Evolutionary conservation across 2,329 filamentous ascomycete species (phyloP).

Genomic region (Ophiocordyceps camponoti-rufipedis): DNA sequence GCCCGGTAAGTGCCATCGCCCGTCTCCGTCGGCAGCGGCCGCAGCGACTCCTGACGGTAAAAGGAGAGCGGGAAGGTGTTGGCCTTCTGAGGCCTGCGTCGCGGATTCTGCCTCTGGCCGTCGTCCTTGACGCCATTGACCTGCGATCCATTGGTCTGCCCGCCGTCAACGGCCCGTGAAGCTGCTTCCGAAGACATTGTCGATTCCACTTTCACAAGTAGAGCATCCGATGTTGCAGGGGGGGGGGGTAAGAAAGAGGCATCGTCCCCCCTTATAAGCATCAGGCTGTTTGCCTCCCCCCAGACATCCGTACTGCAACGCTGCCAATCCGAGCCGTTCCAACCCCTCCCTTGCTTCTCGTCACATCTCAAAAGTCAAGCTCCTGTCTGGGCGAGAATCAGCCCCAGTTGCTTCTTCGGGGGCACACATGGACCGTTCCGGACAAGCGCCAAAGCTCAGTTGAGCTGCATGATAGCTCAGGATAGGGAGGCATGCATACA

Average conservation of each 20-base stretch:
- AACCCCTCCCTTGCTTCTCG: slow-evolving; percentile 1
- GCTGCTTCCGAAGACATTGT: not conserved
- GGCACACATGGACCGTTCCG: not conserved
- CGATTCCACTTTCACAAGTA: too few species aligned
- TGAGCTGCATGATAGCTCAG: not conserved
- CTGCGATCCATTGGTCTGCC: slow-evolving; percentile 4
- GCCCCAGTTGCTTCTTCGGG: not conserved
- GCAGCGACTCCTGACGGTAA: slow-evolving; percentile 27
- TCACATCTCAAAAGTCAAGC: not conserved
- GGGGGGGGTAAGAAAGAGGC: not conserved
- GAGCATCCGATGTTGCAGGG: too few species aligned
- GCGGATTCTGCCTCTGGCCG: not conserved
- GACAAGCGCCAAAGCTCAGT: not conserved
- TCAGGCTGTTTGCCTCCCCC: too few species aligned
- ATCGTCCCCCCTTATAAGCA: not conserved
- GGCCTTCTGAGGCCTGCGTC: slow-evolving; percentile 1
- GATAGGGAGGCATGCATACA: not conserved
- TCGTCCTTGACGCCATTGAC: slow-evolving; percentile 1
- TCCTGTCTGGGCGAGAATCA: not conserved
- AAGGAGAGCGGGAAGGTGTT: slow-evolving; percentile 10
- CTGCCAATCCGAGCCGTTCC: not conserved
- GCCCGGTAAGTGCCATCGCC: slow-evolving; percentile 42
- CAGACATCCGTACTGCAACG: not conserved
- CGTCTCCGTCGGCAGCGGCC: slow-evolving; percentile 44
- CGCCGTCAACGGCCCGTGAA: slow-evolving; percentile 6